phyloP scores from a whole-genome alignment of 2,329 filamentous ascomycete genomes.

The Stagonosporopsis rhizophila region DNA sequence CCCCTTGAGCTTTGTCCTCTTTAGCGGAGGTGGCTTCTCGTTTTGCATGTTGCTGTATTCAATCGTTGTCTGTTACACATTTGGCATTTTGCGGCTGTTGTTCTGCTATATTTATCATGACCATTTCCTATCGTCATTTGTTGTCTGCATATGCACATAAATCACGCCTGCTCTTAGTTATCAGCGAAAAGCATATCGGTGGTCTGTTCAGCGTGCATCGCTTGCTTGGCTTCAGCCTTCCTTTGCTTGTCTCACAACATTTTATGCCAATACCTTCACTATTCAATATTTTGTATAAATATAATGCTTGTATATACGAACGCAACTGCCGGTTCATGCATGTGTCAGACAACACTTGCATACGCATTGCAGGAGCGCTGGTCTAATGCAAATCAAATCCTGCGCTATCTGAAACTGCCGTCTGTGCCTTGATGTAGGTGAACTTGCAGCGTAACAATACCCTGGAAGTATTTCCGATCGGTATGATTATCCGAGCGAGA shows the following conservation, averaged over 20 bases:
- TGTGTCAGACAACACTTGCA: neutral
- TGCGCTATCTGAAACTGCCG: neutral
- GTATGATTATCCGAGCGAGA: neutral
- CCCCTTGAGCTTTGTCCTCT: conserved; percentile 20
- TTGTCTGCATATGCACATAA: neutral
- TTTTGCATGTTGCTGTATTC: neutral
- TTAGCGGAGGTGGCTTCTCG: conserved; percentile 20
- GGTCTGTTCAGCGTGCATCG: conserved; percentile 2
- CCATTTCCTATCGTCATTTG: neutral
- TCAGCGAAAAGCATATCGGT: conserved; percentile 1
- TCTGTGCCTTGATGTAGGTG: neutral
- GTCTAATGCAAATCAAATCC: neutral
- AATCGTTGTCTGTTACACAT: neutral
- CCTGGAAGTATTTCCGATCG: neutral
- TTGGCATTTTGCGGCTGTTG: conserved; percentile 1
- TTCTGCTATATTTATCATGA: conserved; percentile 2
- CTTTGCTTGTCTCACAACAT: neutral
- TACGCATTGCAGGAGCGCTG: neutral
- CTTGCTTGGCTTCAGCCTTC: neutral
- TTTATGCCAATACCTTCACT: neutral
- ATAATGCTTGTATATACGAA: conserved; percentile 1
- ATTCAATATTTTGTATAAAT: conserved; percentile 2
- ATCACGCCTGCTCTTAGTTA: neutral
- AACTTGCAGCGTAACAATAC: neutral
- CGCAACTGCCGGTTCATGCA: neutral